Base-by-base conservation (phyloP, 352 stramenopile genomes). In the Globisporangium acanthophoron region DNA sequence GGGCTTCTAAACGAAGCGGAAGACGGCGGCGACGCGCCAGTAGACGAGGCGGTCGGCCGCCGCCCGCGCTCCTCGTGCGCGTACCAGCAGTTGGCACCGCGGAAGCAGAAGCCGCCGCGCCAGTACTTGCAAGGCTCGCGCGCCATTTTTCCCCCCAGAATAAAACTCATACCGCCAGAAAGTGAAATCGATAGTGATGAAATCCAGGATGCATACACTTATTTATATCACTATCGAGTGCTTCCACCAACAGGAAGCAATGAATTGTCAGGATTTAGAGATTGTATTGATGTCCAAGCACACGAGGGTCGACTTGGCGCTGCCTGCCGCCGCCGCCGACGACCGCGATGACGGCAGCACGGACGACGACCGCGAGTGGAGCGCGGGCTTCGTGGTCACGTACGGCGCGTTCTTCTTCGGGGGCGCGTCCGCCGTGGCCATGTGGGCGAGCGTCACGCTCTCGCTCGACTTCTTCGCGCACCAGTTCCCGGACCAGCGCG, bases 361-460 rank as follows among this genome's bases (percentile, higher is more conserved):
- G 8, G 31, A n/a, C 50, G 7, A 45, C 27, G 8, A 33, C 48
- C 7, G 44, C 45, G 33, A 57, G 27, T 63, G 58, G 68, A 70
- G 58, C 56, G 39, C 59, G 24, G 78, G 78, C 40, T 85, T 87
- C 58, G 66, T 66, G 43, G 40, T 89, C 60, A 88, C 83, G 29
- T 92, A 92, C 62, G 71, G 68, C 58, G 72, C 78, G 44, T 92
- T 92, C 71, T 90, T 88, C 67, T 88, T 87, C 46, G 74, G 73
- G 0, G 83, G 83, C 20, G 80, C 80, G n/a, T 68, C 78, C 12
- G 71, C 65, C 41, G 78, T 92, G 62, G 75, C 83, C 54, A 88
- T 88, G 73, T 92, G 83, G 83, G 85, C 76, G 40, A 80, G 73
- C 55, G 75, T 90, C 63, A 90, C 80, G 43, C 66, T 92, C n/a